Conservation (phyloP, 805 yeast genomes). For the Yarrowia osloensis region DNA sequence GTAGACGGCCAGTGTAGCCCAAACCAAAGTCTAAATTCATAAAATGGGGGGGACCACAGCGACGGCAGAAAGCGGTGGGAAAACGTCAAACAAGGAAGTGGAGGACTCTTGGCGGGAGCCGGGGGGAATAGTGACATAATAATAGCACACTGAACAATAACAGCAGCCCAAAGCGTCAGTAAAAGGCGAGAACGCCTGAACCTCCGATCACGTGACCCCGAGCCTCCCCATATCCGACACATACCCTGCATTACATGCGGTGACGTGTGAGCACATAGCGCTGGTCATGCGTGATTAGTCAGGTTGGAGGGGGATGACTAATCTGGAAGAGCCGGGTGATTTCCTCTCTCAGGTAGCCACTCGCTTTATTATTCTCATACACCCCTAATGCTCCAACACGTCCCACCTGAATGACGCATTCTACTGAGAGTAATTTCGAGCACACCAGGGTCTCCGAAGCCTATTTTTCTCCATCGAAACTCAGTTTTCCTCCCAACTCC, state of each 20-base stretch:
- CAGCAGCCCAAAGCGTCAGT: too few relatives aligned
- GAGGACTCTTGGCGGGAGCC: not conserved
- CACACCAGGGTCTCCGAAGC: not conserved
- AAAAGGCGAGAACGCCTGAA: too few relatives aligned
- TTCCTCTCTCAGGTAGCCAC: too few relatives aligned
- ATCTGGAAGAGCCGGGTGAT: too few relatives aligned
- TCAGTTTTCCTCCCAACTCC: not conserved
- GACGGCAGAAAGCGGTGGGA: not conserved
- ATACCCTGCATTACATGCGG: not conserved
- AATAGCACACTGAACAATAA: too few relatives aligned
- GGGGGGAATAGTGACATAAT: not conserved
- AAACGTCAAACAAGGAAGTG: constrained; percentile 1
- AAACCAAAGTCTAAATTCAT: constrained; percentile 1
- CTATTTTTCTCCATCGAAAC: too few relatives aligned
- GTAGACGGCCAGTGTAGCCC: not conserved
- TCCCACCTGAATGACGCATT: not conserved
- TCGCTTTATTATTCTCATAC: not conserved
- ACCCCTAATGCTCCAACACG: not conserved
- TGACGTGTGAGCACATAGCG: not conserved
- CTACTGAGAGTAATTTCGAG: constrained; percentile 2
- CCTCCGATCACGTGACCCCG: not conserved
- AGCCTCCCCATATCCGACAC: not conserved
- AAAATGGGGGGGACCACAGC: constrained; percentile 2
- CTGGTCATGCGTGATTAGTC: too few relatives aligned
- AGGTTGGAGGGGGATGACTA: too few relatives aligned